Percentiles rank a stretch among this genome's conserved stretches.
These are phyloP conservation scores for Hygrocybe punicea DNA, from an alignment of 768 basidiomycete genomes.

Conservation along the genomic window DNA sequence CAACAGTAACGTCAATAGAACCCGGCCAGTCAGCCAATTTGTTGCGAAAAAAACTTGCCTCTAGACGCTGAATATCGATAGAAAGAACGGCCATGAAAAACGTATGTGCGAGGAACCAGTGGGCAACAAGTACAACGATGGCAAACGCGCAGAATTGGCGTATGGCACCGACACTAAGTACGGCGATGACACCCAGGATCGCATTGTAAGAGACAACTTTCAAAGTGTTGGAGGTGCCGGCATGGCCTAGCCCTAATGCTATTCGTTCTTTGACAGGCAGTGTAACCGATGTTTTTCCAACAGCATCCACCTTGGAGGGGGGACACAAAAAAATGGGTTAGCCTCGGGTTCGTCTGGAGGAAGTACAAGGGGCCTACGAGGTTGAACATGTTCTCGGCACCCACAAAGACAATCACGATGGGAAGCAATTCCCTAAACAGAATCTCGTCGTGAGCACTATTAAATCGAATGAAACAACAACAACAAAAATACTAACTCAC, in stretches of 20 bases:
- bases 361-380: slow-evolving; percentile 51
- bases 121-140: slow-evolving; percentile 89
- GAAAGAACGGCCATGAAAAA: slow-evolving; percentile 94
- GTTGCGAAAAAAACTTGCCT: slow-evolving; percentile 43
- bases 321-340: slow-evolving; percentile 27
- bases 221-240: slow-evolving; percentile 87
- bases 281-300: slow-evolving; percentile 79
- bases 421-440: slow-evolving; percentile 75
- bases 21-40: background rate
- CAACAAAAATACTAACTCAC: slow-evolving; percentile 47
- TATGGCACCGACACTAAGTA: slow-evolving; percentile 74
- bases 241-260: slow-evolving; percentile 82
- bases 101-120: slow-evolving; percentile 96
- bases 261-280: slow-evolving; percentile 89
- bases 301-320: slow-evolving; percentile 72
- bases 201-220: slow-evolving; percentile 86
- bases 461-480: background rate
- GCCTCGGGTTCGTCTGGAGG: slow-evolving; percentile 7
- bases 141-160: slow-evolving; percentile 93
- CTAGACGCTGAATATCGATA: slow-evolving; percentile 92
- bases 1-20: slow-evolving; percentile 10
- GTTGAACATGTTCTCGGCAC: slow-evolving; percentile 96
- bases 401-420: slow-evolving; percentile 91
- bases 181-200: slow-evolving; percentile 72
- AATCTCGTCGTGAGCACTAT: slow-evolving; percentile 7